These are phyloP conservation scores for Quercus tomentella DNA, from an alignment of 331 rosid species.

Conservation along the genomic window DNA sequence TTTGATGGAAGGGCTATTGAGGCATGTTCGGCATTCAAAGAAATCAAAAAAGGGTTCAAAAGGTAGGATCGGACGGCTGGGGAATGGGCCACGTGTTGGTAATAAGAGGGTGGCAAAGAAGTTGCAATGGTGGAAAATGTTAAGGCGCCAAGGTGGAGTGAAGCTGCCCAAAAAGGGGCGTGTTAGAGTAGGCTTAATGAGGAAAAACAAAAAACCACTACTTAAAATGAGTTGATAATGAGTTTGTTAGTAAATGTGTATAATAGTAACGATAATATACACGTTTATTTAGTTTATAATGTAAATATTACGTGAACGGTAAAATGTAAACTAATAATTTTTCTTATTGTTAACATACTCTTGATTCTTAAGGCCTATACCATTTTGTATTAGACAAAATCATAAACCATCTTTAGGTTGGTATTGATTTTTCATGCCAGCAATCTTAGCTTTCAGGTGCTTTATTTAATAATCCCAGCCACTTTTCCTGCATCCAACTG, in stretches of 20 bases:
- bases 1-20: constrained; percentile 47
- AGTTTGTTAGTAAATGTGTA: not conserved
- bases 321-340: too few relatives aligned
- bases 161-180: constrained; percentile 37
- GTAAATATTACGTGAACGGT: too few relatives aligned
- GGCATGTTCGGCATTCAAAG: constrained; percentile 40
- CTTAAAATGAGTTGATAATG: constrained; percentile 9
- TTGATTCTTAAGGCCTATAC: too few relatives aligned
- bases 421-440: not conserved
- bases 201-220: constrained; percentile 23
- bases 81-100: constrained; percentile 14
- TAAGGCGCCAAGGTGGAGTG: constrained; percentile 28
- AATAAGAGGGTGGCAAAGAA: constrained; percentile 27
- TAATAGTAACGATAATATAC: too few relatives aligned
- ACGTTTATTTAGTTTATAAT: too few relatives aligned
- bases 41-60: constrained; percentile 18
- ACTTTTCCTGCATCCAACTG: not conserved
- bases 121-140: constrained; percentile 49
- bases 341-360: too few relatives aligned
- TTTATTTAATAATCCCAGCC: not conserved
- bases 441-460: not conserved
- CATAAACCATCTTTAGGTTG: constrained; percentile 1
- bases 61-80: constrained; percentile 1
- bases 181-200: constrained; percentile 35
- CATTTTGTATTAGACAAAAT: not conserved